Conservation (phyloP, 345 rosid species). For the Ricinus communis region DNA sequence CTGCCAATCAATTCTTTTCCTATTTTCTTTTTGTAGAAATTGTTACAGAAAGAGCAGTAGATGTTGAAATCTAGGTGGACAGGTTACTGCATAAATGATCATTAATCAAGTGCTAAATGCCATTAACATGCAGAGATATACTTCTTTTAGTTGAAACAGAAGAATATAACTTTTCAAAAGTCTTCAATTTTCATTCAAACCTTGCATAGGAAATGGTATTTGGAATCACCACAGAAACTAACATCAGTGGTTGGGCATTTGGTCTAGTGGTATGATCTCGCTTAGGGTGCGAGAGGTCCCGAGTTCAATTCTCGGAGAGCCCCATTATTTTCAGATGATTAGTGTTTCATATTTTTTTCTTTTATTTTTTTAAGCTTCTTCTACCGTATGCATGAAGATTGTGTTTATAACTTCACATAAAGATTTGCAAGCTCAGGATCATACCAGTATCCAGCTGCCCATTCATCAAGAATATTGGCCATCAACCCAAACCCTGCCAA, state of each 20-base stretch:
- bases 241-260: conserved; percentile 22
- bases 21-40: background rate
- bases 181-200: background rate
- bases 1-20: background rate
- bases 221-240: background rate
- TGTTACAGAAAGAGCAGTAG: background rate
- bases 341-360: background rate
- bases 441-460: background rate
- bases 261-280: conserved; percentile 84
- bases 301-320: conserved; percentile 70
- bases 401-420: too few species aligned
- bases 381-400: background rate
- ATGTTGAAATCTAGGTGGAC: background rate
- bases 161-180: background rate
- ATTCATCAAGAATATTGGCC: background rate
- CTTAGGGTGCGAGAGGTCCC: conserved; percentile 50
- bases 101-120: too few species aligned
- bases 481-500: background rate
- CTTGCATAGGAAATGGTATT: background rate
- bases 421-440: background rate
- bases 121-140: background rate
- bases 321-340: conserved; percentile 12
- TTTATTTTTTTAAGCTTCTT: too few species aligned
- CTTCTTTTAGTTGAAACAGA: background rate
- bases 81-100: background rate